Evolutionary conservation across 1,139 yeast species (phyloP).

Genomic region (Saccharomyces hybrid): DNA sequence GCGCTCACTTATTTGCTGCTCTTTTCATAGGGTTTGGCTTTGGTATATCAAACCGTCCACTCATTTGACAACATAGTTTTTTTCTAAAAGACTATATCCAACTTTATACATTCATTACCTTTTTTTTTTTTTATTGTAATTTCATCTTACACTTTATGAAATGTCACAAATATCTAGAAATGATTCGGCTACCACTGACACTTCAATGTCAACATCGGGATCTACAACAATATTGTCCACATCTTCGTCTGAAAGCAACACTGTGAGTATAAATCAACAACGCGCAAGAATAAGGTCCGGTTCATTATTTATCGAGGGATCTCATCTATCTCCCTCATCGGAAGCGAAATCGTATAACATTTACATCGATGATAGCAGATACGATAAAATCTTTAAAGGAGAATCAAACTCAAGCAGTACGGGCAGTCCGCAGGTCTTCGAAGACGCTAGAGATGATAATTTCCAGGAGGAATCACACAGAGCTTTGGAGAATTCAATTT

Average conservation of each 20-base stretch:
- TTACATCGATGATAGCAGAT: background rate
- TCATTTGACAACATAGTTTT: background rate
- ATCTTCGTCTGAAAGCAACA: background rate
- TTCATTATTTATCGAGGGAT: constrained; percentile 1
- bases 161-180: background rate
- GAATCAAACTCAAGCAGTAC: background rate
- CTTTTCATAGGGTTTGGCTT: background rate
- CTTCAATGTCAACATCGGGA: background rate
- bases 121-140: background rate
- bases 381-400: background rate
- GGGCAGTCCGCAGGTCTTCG: background rate
- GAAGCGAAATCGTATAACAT: background rate
- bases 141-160: background rate
- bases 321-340: background rate
- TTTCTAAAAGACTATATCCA: background rate
- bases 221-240: background rate
- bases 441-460: background rate
- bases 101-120: background rate
- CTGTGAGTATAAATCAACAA: background rate
- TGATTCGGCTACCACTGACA: background rate
- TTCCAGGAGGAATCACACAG: background rate
- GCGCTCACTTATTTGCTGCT: background rate
- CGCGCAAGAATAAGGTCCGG: background rate
- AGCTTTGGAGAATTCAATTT: background rate
- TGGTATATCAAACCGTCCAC: background rate